Base-by-base conservation (phyloP, 495 filamentous ascomycete genomes). In the Neurospora pannonica region DNA sequence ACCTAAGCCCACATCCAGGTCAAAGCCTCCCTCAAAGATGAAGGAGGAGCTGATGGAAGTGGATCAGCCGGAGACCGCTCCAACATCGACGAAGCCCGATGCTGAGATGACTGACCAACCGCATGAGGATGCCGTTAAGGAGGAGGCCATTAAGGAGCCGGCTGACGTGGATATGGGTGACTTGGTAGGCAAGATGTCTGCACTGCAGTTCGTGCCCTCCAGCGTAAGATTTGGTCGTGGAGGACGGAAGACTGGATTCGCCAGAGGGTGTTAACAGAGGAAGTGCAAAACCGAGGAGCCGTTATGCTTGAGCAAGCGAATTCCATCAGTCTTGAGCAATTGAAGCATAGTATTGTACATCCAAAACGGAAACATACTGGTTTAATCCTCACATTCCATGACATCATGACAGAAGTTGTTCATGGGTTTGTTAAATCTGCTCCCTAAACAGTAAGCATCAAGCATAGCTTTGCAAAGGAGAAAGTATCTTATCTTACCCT, bases 121-220 rank as follows among this genome's bases (percentile, higher is more conserved):
- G 17, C n/a, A 46, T 17, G n/a, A 24, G 13, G 21, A 74, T 7
- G 34, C 75, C 15, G 71, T 34, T 11, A 38, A 60, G 11, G 31
- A n/a, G 15, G 17, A 73, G 7, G 39, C 76, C 19, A 72, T 75
- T 28, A 73, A 77, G 70, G 77, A 78, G 46, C 81, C 81, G 11
- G 54, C 24, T 34, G 90, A 92, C 74, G 84, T 84, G 34, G 90
- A 90, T 31, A 90, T 97, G 81, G 89, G 91, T 28, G 88, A 90
- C 72, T 83, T 97, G 13, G 86, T 90, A n/a, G 87, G 86, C 37
- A 93, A 92, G 5, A 95, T 98, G 93, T 92, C 93, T 7, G 87
- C 92, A 0, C 82, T 98, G 43, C 92, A 90, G 70, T 94, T 98
- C 79, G 89, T 97, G 9, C 95, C 95, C 21, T 82, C 87, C 17